These are phyloP conservation scores for Microcos paniculata DNA, from an alignment of 345 rosid species.

Conservation along the genomic window DNA sequence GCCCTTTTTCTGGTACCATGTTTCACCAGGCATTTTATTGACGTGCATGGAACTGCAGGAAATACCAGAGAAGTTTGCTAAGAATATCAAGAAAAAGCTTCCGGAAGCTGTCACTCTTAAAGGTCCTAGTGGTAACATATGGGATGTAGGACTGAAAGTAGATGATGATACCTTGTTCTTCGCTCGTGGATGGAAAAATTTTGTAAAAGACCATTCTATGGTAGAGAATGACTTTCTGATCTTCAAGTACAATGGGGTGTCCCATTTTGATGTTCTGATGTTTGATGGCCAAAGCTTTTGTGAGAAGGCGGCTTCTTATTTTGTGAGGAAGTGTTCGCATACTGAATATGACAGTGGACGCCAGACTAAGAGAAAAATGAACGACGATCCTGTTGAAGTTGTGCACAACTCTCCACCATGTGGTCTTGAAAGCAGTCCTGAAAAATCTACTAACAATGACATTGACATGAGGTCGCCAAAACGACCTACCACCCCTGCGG, in stretches of 20 bases:
- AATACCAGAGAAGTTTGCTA: constrained; percentile 56
- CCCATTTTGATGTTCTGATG: constrained; percentile 64
- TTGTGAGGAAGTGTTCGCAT: constrained; percentile 47
- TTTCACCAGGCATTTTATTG: background rate
- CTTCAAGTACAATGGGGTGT: constrained; percentile 64
- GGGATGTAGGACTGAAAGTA: constrained; percentile 50
- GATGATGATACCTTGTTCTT: constrained; percentile 42
- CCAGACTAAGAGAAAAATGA: constrained; percentile 27
- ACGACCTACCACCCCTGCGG: constrained; percentile 8
- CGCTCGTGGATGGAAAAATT: constrained; percentile 59
- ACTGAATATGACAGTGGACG: constrained; percentile 26
- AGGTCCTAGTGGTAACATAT: constrained; percentile 61
- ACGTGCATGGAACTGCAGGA: constrained; percentile 42
- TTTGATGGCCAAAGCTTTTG: constrained; percentile 59
- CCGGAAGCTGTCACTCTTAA: constrained; percentile 52
- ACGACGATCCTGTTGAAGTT: constrained; percentile 29
- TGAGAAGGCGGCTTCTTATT: constrained; percentile 66
- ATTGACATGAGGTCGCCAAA: background rate
- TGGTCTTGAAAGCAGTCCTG: constrained; percentile 26
- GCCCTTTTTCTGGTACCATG: background rate
- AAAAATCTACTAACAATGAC: constrained; percentile 17
- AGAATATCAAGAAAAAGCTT: constrained; percentile 49
- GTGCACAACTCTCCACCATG: constrained; percentile 12
- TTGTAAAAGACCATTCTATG: constrained; percentile 53
- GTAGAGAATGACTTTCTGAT: constrained; percentile 62